Percentiles rank a stretch among this genome's conserved stretches.
phyloP scores from a whole-genome alignment of 2,329 filamentous ascomycete species.

The Dactylellina drechsleri region DNA sequence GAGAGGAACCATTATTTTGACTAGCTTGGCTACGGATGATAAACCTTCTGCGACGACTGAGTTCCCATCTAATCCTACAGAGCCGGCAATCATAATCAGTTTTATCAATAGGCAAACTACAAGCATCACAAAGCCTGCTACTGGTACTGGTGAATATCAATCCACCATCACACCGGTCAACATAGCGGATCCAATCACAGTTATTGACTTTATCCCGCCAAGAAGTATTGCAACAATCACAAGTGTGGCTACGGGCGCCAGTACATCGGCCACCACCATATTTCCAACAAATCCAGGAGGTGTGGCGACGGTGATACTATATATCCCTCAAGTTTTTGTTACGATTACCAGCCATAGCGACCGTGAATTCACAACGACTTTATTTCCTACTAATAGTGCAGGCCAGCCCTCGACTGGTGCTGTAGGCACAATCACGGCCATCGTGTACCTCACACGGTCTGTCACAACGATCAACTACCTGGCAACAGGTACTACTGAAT shows the following conservation, averaged over 20 bases:
- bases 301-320: no score
- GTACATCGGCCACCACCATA: background rate
- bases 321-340: no score
- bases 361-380: background rate
- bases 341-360: no score
- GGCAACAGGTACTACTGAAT: background rate
- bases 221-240: background rate
- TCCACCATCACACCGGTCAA: background rate
- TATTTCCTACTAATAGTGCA: background rate
- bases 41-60: background rate
- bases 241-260: background rate
- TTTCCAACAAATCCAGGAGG: background rate
- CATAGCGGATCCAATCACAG: background rate
- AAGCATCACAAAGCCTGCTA: background rate
- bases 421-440: background rate
- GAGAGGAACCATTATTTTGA: background rate
- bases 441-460: background rate
- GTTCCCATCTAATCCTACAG: background rate
- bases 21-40: background rate
- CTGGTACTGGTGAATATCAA: background rate
- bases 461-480: background rate
- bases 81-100: background rate
- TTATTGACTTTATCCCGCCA: background rate
- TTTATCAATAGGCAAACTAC: background rate
- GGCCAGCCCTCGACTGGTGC: background rate